Evolutionary conservation across 306 rosid species (phyloP), one percentile per base, ranked within the genome.

Genomic region (Vicia faba): DNA sequence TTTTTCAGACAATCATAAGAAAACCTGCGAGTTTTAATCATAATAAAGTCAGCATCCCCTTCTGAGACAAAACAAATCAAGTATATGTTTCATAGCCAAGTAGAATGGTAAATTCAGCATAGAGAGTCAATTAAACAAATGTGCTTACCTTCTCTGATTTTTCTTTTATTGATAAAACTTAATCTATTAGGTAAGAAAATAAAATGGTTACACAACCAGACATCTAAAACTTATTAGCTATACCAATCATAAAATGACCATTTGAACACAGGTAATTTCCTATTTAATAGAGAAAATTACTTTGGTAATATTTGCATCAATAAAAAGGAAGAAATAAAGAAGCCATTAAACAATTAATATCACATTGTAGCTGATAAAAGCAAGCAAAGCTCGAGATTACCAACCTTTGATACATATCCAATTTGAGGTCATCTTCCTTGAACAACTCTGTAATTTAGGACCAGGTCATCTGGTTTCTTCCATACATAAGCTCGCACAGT

Each of bases 401-500:
- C 39, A 68, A 81, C 85, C 82, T 81, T 61, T 38, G 51, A 64
- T 51, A 77, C 66, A 71, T 14, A 35, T 57, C 73, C 74, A 63
- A 43, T 41, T 55, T 67, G 66, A 53, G 62, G 64, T 90, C 92
- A 93, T 86, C 92, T 88, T 75, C 92, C 88, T 79, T 84, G 96
- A 74, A 84, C 75, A 79, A 90, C 82, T 86, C 89, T 86, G 76
- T 93, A 95, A 81, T 95, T 88, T 78, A 95, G 84, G 79, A 90
- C 63, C 44, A 95, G 79, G 76, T 95, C 99, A 36, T 95, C 99
- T 11, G 90, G 5, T 85, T 95, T 95, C 89, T 90, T 95, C 99
- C 99, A 95, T 71, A 95, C 72, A 76, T 95, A 95, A 79, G 93
- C 79, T 59, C 95, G 83, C 65, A 88, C 97, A 11, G 99, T 95